Evolutionary conservation across 2,329 filamentous ascomycete species (phyloP), one percentile per base, ranked within the genome.

Genomic region (Talaromyces sp.): DNA sequence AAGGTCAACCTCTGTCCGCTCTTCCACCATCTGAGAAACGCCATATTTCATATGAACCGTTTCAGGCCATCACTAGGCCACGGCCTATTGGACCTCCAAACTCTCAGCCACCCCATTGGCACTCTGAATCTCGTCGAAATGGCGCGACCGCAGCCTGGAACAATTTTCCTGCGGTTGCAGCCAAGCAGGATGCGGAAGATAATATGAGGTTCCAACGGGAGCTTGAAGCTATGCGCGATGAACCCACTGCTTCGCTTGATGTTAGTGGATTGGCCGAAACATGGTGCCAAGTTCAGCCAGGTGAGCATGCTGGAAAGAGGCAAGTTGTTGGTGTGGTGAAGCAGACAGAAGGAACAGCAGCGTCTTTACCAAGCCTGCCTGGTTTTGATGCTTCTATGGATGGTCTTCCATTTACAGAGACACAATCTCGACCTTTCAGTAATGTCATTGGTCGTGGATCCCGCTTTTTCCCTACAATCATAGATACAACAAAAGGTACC

Each of bases 61-160:
- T 78, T 26, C 75, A 72, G 31, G 73, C 76, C 10, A 76, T 78
- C 54, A 69, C 70, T 58, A 75, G 73, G 19, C 79, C 79, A 26
- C 74, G 74, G 13, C 79, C 79, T 7, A 81, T 81, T 58, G 79
- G 74, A 7, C 79, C 78, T 27, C 79, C 79, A 13, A 74, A 70
- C 51, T 68, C 70, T 35, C 75, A 78, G 29, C 66, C 66, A 19
- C 58, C 64, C 55, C 65, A 70, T 21, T 72, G 72, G 73, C 68
- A 69, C 63, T 64, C 70, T 59, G 69, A 71, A 31, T 57, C 66
- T 54, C 67, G 69, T 59, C 65, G 65, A 63, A 55, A 65, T 11
- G 56, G 66, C 11, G 61, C 71, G 29, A 62, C 61, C 14, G 51
- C 61, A 19, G 75, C 76, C 11, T 81, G 79, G 79, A 73, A 74